Conservation (phyloP, 805 yeast species). For the Ogataea paradorogensis region DNA sequence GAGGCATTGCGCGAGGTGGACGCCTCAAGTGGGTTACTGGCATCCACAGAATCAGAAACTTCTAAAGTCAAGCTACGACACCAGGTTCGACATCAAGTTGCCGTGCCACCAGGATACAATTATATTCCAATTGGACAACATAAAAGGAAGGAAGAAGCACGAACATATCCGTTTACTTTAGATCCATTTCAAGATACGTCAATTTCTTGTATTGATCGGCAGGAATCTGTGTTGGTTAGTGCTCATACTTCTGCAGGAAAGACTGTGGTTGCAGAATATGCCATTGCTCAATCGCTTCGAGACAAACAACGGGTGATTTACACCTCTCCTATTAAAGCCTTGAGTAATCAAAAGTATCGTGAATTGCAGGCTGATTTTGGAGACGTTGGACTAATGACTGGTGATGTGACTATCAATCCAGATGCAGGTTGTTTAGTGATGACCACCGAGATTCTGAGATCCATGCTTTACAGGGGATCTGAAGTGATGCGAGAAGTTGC, state of each 20-base stretch:
- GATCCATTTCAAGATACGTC: conserved; percentile 99
- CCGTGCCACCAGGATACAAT: conserved; percentile 87
- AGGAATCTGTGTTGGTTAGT: conserved; percentile 91
- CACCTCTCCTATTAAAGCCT: conserved; percentile 93
- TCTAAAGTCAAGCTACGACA: conserved; percentile 67
- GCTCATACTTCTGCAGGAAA: conserved; percentile 98
- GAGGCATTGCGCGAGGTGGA: conserved; percentile 87
- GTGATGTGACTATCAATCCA: conserved; percentile 97
- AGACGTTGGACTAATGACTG: conserved; percentile 98
- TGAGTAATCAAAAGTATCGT: conserved; percentile 91
- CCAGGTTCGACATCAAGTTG: conserved; percentile 97
- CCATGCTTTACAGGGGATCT: conserved; percentile 96
- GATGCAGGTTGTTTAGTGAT: conserved; percentile 97
- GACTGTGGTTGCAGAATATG: conserved; percentile 95
- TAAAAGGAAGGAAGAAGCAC: conserved; percentile 71
- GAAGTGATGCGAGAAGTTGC: conserved; percentile 99
- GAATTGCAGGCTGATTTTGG: conserved; percentile 90
- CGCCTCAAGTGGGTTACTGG: conserved; percentile 70
- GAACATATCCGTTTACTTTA: conserved; percentile 85
- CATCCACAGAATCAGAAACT: conserved; percentile 30
- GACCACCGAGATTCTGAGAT: conserved; percentile 97
- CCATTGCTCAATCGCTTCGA: conserved; percentile 90
- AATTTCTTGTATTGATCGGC: conserved; percentile 90
- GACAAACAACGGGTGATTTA: conserved; percentile 92
- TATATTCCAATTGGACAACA: conserved; percentile 88